Evolutionary conservation across 148 eudicot genomes (phyloP), one percentile per base, ranked within the genome.

Genomic region (Polygonum aviculare): DNA sequence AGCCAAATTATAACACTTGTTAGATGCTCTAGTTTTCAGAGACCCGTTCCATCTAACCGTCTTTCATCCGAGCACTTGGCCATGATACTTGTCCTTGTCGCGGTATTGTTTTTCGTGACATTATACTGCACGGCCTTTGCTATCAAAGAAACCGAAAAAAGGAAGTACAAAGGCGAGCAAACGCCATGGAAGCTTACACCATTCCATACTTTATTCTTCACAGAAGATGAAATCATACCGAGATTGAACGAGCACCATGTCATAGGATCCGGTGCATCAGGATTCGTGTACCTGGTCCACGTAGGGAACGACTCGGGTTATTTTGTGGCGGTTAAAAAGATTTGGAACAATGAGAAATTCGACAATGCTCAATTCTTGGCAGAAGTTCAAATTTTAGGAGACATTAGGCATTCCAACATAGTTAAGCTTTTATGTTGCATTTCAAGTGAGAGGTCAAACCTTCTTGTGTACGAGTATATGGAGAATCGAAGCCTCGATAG

Each of bases 401-500:
- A 82, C 15, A 87, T 92, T 18, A 77, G 90, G 73, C 94, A 92
- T 73, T 72, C 74, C n/a, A 92, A 92, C 71, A 92, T 92, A 80
- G 91, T 90, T 75, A 92, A 90, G 83, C 86, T 92, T 14, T 73
- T 92, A 35, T 92, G 94, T 72, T 92, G 91, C 76, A 74, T 92
- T 74, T 88, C 94, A 21, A 87, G 87, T 76, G 88, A 88, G 18
- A 79, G 76, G 21, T 84, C 87, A 12, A 92, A 84, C 50, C 78
- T 92, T 45, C 90, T 90, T 31, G 91, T 92, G 1, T 92, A 92
- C 10, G 92, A 92, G 85, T 88, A 90, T 72, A 84, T 92, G 89
- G 88, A 84, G 80, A 90, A 92, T 39, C 84, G 80, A 65, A 90
- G 94, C 80, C 84, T 91, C 1, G 92, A 91, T 75, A 79, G 81